Evolutionary conservation across 352 stramenopile genomes (phyloP).

Genomic region (Blastocystis sp.): DNA sequence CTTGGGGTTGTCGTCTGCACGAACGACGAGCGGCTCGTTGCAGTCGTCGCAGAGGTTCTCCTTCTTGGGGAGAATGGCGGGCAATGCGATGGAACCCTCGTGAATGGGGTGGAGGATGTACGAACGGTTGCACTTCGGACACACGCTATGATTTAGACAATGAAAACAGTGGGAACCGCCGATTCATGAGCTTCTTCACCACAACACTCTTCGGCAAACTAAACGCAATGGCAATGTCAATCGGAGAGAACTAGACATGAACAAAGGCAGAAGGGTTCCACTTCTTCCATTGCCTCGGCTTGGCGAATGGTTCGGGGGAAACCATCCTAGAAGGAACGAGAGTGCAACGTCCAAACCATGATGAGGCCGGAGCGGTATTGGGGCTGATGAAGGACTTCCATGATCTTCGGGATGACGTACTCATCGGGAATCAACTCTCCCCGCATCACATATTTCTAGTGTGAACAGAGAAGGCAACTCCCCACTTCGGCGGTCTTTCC

Average conservation of each 20-base stretch:
- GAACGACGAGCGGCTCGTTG: neutral
- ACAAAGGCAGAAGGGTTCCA: neutral
- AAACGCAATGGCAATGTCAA: slow-evolving; percentile 31
- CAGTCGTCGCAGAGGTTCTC: slow-evolving; percentile 17
- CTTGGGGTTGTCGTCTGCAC: slow-evolving; percentile 45
- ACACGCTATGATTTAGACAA: neutral
- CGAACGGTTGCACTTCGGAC: slow-evolving; percentile 28
- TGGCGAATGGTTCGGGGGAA: slow-evolving; percentile 31
- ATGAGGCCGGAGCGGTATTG: slow-evolving; percentile 37
- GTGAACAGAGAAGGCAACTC: neutral
- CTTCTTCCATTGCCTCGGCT: slow-evolving; percentile 31
- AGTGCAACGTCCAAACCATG: neutral
- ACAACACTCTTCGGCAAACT: slow-evolving; percentile 3
- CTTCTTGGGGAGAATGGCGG: neutral
- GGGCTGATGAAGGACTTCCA: slow-evolving; percentile 30
- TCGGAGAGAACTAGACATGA: slow-evolving; percentile 8
- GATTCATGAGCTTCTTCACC: slow-evolving; percentile 33
- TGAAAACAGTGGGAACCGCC: neutral
- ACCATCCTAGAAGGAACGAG: neutral
- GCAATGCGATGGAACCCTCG: neutral
- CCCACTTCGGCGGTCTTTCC: slow-evolving; percentile 5
- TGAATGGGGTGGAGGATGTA: slow-evolving; percentile 23
- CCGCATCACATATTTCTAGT: slow-evolving; percentile 31
- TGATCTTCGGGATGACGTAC: slow-evolving; percentile 18
- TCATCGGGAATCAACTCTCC: slow-evolving; percentile 43